Evolutionary conservation across 75 land plant genomes (phyloP).

Genomic region (Sequoia sempervirens): DNA sequence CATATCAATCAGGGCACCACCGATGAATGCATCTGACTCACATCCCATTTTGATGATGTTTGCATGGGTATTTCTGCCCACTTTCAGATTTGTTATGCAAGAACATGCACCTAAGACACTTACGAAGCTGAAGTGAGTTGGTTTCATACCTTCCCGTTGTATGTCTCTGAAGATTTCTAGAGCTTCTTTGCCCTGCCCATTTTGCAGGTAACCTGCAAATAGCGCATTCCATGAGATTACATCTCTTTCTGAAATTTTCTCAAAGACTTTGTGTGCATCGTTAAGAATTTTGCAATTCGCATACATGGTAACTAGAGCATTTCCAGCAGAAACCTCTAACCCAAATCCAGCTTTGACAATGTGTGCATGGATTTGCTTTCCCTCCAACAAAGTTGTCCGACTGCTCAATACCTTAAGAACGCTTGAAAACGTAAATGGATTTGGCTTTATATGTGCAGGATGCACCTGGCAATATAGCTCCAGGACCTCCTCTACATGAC

Average conservation of each 20-base stretch:
- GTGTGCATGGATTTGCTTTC: constrained; percentile 15
- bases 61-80: constrained; percentile 14
- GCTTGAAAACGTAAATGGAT: constrained; percentile 9
- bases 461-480: constrained; percentile 14
- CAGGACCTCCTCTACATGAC: constrained; percentile 13
- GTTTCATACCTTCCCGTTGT: constrained; percentile 20
- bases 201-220: constrained; percentile 16
- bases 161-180: constrained; percentile 11
- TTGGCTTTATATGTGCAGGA: constrained; percentile 6
- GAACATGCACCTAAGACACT: constrained; percentile 35
- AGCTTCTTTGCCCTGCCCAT: constrained; percentile 12
- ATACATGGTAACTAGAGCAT: constrained; percentile 24
- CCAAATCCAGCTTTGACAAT: constrained; percentile 11
- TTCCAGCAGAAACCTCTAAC: background rate
- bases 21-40: background rate
- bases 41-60: constrained; percentile 7
- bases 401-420: constrained; percentile 12
- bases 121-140: constrained; percentile 35
- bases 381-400: background rate
- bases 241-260: constrained; percentile 11
- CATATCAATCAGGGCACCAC: constrained; percentile 9
- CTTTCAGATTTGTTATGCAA: constrained; percentile 22
- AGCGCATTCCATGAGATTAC: constrained; percentile 28
- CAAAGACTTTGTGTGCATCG: constrained; percentile 16
- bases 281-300: constrained; percentile 14